Conservation (phyloP, 2,329 filamentous ascomycete species). For the Cladophialophora bantiana region DNA sequence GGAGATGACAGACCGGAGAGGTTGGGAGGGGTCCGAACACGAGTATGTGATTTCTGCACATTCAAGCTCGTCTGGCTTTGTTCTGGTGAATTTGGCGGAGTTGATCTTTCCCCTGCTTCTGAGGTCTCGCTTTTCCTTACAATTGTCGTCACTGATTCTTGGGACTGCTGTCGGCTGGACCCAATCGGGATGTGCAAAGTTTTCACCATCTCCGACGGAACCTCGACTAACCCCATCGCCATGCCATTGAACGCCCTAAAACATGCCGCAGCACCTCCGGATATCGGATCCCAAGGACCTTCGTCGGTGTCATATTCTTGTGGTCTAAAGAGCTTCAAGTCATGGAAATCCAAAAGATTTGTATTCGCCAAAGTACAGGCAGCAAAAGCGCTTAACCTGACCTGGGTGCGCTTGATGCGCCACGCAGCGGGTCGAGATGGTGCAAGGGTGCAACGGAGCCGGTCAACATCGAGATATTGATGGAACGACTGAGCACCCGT, state of each 20-base stretch:
- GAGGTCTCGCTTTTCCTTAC: conserved; percentile 19
- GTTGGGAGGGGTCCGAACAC: conserved; percentile 13
- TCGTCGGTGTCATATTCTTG: conserved; percentile 62
- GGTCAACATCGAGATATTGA: conserved; percentile 69
- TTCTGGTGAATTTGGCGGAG: conserved; percentile 26
- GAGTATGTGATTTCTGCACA: conserved; percentile 19
- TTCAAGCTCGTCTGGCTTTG: conserved; percentile 27
- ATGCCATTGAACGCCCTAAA: conserved; percentile 63
- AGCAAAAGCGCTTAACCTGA: conserved; percentile 60
- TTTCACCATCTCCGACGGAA: conserved; percentile 62
- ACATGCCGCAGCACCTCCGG: conserved; percentile 53
- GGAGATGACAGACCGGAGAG: conserved; percentile 21
- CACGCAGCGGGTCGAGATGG: conserved; percentile 67
- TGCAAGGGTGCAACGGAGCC: conserved; percentile 71
- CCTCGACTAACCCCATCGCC: conserved; percentile 79
- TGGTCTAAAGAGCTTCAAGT: conserved; percentile 57
- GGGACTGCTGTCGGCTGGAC: conserved; percentile 26
- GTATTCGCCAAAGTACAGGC: conserved; percentile 63
- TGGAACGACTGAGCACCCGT: conserved; percentile 73
- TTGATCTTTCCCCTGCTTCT: conserved; percentile 12
- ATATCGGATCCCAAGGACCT: conserved; percentile 61
- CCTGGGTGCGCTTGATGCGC: conserved; percentile 55
- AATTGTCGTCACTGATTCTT: conserved; percentile 23
- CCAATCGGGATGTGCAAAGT: conserved; percentile 37
- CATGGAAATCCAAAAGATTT: conserved; percentile 66